phyloP scores from a whole-genome alignment of 805 yeast species.

The Starmera quercuum region DNA sequence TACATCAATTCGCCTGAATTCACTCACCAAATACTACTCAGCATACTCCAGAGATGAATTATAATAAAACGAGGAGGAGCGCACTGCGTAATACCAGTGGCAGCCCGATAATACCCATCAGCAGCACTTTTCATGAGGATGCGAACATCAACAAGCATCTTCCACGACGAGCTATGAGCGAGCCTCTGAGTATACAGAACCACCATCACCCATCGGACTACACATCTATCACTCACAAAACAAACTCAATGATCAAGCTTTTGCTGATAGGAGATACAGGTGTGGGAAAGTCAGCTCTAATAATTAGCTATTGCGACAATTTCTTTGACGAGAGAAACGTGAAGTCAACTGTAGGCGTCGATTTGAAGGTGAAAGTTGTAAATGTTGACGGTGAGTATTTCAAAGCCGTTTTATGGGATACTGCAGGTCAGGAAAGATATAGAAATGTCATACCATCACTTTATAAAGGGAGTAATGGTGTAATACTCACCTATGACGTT shows the following conservation, averaged over 20 bases:
- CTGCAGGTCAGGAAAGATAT: constrained; percentile 45
- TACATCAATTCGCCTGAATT: too few relatives aligned
- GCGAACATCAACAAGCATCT: constrained; percentile 16
- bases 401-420: constrained; percentile 41
- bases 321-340: constrained; percentile 25
- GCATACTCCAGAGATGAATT: too few relatives aligned
- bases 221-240: constrained; percentile 2
- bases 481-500: constrained; percentile 36
- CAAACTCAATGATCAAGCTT: constrained; percentile 24
- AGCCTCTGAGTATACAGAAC: constrained; percentile 1
- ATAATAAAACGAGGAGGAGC: constrained; percentile 15
- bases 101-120: constrained; percentile 21
- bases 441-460: constrained; percentile 37
- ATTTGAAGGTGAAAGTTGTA: constrained; percentile 34
- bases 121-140: constrained; percentile 15
- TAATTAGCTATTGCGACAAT: constrained; percentile 33
- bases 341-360: constrained; percentile 39
- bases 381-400: constrained; percentile 35
- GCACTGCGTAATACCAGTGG: constrained; percentile 14
- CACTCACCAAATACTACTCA: too few relatives aligned
- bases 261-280: constrained; percentile 38
- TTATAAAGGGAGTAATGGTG: constrained; percentile 39
- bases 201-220: background rate
- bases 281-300: constrained; percentile 41
- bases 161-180: constrained; percentile 9